Base-by-base conservation (phyloP, 2,329 filamentous ascomycete species). In the Drechslerella stenobrocha region DNA sequence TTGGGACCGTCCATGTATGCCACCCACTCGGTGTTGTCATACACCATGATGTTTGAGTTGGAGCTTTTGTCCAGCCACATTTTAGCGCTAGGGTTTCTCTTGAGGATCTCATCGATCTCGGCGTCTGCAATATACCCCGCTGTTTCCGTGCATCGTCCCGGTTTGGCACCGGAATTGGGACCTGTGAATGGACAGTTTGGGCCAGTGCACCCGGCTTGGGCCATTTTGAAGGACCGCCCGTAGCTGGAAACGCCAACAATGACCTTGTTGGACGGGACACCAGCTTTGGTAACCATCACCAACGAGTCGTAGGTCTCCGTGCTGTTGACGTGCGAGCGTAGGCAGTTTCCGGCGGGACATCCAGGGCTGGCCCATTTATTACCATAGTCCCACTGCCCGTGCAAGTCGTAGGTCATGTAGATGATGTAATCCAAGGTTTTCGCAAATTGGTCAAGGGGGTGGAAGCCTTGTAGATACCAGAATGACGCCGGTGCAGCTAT, bases 381-480 rank as follows among this genome's bases (percentile, higher is more conserved):
- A 13, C 46, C 56, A 28, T 51, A 59, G 18, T 51, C 48, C 48
- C 56, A 59, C 24, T 59, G 48, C 6, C 46, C 56, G 46, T 52
- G 46, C 15, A 59, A 46, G 15, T 59, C 52, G 18, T 57, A 57
- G 30, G 52, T 57, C 52, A 57, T 57, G 13, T 57, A 57, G n/a
- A 77, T 70, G 9, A 77, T 74, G 35, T 77, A 77, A 51, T 77
- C 75, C 0, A 76, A 35, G 1, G 70, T 22, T 1, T 57, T 48
- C 7, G 57, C 70, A 40, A 78, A 78, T 0, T 73, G 53, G 2
- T 72, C 63, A 0, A 79, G 75, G 0, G 75, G 52, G 28, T 57
- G 76, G 53, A 76, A 79, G 0, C 60, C 53, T 60, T 75, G 75
- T 0, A 79, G 71, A 15, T 79, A 79, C 76, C 76, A 78, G 57